These are phyloP conservation scores for Capillidium heterosporum DNA, from an alignment of 371 early-diverging fungal species.

Conservation along the genomic window DNA sequence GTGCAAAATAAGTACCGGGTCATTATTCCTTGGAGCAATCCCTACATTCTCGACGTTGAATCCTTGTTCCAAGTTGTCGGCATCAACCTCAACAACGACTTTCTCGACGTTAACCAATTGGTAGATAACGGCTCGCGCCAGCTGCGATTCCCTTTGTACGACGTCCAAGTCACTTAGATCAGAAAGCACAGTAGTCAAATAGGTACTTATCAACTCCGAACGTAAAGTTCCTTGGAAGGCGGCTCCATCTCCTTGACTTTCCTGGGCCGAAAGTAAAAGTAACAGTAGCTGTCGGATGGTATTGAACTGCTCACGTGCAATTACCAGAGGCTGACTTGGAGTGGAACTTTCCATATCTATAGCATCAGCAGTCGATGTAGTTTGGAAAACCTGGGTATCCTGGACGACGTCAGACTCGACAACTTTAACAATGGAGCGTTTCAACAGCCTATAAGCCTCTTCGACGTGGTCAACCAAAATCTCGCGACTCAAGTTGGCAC, in stretches of 20 bases:
- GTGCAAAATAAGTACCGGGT: neutral
- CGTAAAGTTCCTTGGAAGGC: neutral
- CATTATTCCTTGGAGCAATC: neutral
- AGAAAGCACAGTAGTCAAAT: slow-evolving; percentile 57
- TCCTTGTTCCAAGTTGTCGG: no score
- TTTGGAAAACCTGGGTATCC: slow-evolving; percentile 13
- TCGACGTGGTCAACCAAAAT: slow-evolving; percentile 62
- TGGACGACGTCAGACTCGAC: slow-evolving; percentile 67
- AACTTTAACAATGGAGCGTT: slow-evolving; percentile 83
- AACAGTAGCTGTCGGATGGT: slow-evolving; percentile 16
- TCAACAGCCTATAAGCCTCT: slow-evolving; percentile 84
- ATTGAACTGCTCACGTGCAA: slow-evolving; percentile 9
- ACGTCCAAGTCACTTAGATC: slow-evolving; percentile 50
- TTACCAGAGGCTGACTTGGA: slow-evolving; percentile 1
- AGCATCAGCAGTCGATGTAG: slow-evolving; percentile 13
- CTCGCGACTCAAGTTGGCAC: slow-evolving; percentile 61
- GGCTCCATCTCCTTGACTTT: slow-evolving; percentile 1
- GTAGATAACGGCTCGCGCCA: slow-evolving; percentile 61
- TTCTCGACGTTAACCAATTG: slow-evolving; percentile 30
- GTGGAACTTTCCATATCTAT: slow-evolving; percentile 4
- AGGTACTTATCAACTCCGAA: slow-evolving; percentile 58
- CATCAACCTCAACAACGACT: neutral
- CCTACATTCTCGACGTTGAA: neutral
- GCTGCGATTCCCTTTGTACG: slow-evolving; percentile 34
- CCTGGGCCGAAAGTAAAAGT: slow-evolving; percentile 5